Evolutionary conservation across 768 basidiomycete genomes (phyloP), one percentile per base, ranked within the genome.

Genomic region (Udeniomyces megalosporus): DNA sequence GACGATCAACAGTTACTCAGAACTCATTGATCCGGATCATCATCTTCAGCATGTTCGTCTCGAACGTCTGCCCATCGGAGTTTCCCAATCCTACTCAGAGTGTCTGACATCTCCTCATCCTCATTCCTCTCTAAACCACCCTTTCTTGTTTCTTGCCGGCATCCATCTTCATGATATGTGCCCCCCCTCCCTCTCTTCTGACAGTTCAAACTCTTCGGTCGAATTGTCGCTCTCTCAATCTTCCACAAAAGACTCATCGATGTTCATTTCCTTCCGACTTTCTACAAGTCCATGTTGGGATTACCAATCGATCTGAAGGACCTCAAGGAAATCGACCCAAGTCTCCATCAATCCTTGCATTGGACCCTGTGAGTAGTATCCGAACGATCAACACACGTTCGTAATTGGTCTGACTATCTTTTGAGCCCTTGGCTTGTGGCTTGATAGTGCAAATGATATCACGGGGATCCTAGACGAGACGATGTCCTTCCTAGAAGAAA

Each of bases 281-380:
- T 54, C 52, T 54, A 54, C 52, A 31, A 54, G 32, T 29, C 31
- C 52, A 54, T 54, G 52, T 34, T 54, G n/a, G 52, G 52, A n/a
- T 34, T 34, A 31, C 14, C 4, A 11, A 20, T 35, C 8, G 35
- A 7, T n/a, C 52, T 54, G 2, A 20, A 3, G 14, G 52, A 54
- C n/a, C 52, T 54, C 52, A 54, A 54, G 34, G 52, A 31, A 11
- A 31, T 54, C 5, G 52, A 54, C 34, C 15, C 5, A 15, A 7
- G 26, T 7, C 34, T 54, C 1, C 15, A 17, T 4, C 6, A 51
- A 31, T 28, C 26, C 20, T 15, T 51, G 24, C 4, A 17, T 17
- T 51, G 50, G 50, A 51, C 29, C 24, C 20, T 31, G 50, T 31
- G 29, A 51, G 29, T 51, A 1, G 7, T 22, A 2, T 50, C 15